A percentile compares a stretch with the other conserved stretches of the same genome.
phyloP scores from a whole-genome alignment of 768 basidiomycete genomes.

The Pluteus cervinus region DNA sequence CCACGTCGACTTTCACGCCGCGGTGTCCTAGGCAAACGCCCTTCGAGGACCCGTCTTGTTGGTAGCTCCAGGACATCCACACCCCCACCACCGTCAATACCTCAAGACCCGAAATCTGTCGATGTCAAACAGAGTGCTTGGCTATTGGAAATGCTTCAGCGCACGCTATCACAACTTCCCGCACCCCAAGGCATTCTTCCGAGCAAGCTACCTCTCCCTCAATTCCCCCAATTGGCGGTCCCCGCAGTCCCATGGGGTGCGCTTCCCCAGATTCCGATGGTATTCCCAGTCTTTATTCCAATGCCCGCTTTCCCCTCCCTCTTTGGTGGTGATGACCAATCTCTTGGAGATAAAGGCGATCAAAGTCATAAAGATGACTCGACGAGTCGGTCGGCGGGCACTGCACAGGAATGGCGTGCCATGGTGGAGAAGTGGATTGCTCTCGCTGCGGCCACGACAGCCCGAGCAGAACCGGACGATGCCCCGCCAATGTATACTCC shows the following conservation, averaged over 20 bases:
- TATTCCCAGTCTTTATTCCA: constrained; percentile 77
- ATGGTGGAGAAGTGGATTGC: constrained; percentile 77
- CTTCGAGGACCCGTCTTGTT: too few species aligned
- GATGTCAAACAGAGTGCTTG: constrained; percentile 46
- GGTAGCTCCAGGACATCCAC: constrained; percentile 27
- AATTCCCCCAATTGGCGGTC: constrained; percentile 61
- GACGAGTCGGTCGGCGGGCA: constrained; percentile 32
- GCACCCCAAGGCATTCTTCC: constrained; percentile 48
- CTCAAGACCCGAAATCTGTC: constrained; percentile 20
- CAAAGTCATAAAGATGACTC: constrained; percentile 13
- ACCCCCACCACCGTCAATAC: constrained; percentile 18
- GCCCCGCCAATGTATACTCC: constrained; percentile 74
- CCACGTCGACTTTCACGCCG: constrained; percentile 27
- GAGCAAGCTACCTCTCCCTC: constrained; percentile 44
- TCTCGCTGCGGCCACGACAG: constrained; percentile 43
- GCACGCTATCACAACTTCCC: constrained; percentile 60
- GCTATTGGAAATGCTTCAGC: constrained; percentile 69
- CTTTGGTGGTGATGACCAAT: constrained; percentile 40
- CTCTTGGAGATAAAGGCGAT: constrained; percentile 18
- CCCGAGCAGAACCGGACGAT: constrained; percentile 40
- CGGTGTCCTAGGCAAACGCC: too few species aligned
- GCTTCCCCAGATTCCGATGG: constrained; percentile 64
- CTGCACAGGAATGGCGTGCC: constrained; percentile 59
- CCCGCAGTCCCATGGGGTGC: constrained; percentile 57
- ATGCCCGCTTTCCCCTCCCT: constrained; percentile 61